phyloP scores from a whole-genome alignment of 345 rosid genomes.

The Gossypium thurberi region DNA sequence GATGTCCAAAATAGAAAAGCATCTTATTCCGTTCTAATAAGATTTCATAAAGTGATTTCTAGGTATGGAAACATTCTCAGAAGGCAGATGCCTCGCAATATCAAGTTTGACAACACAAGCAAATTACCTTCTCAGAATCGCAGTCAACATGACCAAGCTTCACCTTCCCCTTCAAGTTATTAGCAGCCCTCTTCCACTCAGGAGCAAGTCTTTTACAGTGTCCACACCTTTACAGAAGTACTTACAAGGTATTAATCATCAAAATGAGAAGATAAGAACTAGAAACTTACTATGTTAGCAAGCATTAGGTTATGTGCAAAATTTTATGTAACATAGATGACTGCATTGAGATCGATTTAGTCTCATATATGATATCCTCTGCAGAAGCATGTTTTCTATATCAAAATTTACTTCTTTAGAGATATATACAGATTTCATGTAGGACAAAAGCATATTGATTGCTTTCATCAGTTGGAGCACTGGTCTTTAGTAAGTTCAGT shows the following conservation, averaged over 20 bases:
- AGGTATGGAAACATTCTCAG: not conserved
- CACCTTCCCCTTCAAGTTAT: constrained; percentile 85
- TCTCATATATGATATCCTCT: not conserved
- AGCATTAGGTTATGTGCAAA: not conserved
- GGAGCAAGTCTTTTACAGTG: constrained; percentile 95
- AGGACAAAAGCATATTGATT: not conserved
- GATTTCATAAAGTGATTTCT: not conserved
- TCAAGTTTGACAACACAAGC: too few relatives aligned
- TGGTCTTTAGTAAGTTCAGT: not conserved
- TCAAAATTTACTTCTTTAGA: not conserved
- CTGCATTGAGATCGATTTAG: not conserved
- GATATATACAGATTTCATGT: not conserved
- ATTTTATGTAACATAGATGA: not conserved
- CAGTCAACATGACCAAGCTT: constrained; percentile 93
- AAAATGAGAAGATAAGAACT: not conserved
- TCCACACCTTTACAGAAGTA: constrained; percentile 63
- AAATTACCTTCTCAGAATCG: constrained; percentile 72
- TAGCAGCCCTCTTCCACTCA: constrained; percentile 96
- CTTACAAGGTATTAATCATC: constrained; percentile 11
- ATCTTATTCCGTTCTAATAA: not conserved
- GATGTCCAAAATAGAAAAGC: not conserved
- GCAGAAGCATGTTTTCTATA: not conserved
- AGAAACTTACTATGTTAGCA: not conserved
- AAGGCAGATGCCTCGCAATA: not conserved
- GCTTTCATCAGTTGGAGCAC: not conserved